These are phyloP conservation scores for Blastocystis sp. DNA, from an alignment of 352 stramenopile genomes.

Conservation along the genomic window DNA sequence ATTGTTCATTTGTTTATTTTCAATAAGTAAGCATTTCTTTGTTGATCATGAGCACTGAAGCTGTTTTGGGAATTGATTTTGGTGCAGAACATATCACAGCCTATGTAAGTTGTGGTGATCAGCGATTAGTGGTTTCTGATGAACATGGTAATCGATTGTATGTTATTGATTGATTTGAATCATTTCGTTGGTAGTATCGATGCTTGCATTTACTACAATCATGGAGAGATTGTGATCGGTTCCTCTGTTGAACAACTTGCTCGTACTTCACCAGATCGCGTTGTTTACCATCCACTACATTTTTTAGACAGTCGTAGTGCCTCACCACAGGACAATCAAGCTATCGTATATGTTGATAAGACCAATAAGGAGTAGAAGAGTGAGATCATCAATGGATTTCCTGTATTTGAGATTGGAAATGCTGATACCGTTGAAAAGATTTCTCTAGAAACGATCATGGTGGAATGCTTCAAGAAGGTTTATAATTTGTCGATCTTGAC, in stretches of 20 bases:
- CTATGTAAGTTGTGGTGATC: neutral
- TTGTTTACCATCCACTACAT: conserved; percentile 19
- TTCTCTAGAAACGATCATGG: neutral
- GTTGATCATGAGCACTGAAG: neutral
- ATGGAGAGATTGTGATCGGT: conserved; percentile 12
- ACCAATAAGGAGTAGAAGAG: neutral
- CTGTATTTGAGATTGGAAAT: neutral
- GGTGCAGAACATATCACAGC: neutral
- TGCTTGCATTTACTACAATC: neutral
- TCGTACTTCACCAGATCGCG: neutral
- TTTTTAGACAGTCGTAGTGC: conserved; percentile 3
- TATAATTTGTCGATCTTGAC: neutral
- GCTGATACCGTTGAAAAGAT: neutral
- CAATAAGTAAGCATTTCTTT: neutral
- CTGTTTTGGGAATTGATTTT: conserved; percentile 29
- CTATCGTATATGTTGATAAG: neutral
- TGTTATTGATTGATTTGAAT: neutral
- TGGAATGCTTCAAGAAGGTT: conserved; percentile 11
- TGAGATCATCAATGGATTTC: neutral
- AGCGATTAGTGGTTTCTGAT: conserved; percentile 1
- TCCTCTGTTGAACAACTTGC: neutral
- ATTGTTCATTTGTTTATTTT: neutral
- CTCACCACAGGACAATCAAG: neutral
- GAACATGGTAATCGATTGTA: conserved; percentile 40
- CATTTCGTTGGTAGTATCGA: neutral